Evolutionary conservation across 2,329 filamentous ascomycete genomes (phyloP).

Genomic region (Exophiala dermatitidis): DNA sequence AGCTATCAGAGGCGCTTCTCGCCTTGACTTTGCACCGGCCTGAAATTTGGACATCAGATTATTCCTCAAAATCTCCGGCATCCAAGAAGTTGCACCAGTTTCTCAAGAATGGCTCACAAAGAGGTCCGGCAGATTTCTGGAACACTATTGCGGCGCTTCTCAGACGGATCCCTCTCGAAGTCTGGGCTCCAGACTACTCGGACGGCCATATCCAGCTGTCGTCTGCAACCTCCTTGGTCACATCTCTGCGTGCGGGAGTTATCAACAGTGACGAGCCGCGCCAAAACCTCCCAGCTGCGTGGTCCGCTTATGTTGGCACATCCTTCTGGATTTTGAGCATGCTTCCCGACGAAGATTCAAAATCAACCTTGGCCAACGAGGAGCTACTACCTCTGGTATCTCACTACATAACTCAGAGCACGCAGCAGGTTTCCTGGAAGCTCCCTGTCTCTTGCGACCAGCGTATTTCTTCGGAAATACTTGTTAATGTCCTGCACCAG

Average conservation of each 20-base stretch:
- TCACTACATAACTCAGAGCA: slow-evolving; percentile 46
- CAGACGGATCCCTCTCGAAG: slow-evolving; percentile 45
- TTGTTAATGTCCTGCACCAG: slow-evolving; percentile 34
- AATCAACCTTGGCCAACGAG: slow-evolving; percentile 39
- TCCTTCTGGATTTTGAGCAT: slow-evolving; percentile 48
- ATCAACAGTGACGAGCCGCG: slow-evolving; percentile 63
- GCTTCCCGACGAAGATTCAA: slow-evolving; percentile 44
- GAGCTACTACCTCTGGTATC: slow-evolving; percentile 47
- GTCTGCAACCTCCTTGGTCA: slow-evolving; percentile 55
- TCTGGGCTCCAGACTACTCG: slow-evolving; percentile 44
- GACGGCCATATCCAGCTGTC: slow-evolving; percentile 33
- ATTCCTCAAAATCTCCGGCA: slow-evolving; percentile 51
- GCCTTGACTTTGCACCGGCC: slow-evolving; percentile 59
- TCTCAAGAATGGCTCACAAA: slow-evolving; percentile 75
- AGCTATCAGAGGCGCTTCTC: slow-evolving; percentile 61
- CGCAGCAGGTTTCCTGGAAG: slow-evolving; percentile 45
- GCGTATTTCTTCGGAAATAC: slow-evolving; percentile 36
- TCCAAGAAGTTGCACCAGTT: slow-evolving; percentile 60
- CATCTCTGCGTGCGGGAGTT: slow-evolving; percentile 64
- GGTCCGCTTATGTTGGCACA: slow-evolving; percentile 59
- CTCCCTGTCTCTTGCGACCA: slow-evolving; percentile 38
- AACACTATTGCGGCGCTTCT: slow-evolving; percentile 57
- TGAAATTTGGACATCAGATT: slow-evolving; percentile 64
- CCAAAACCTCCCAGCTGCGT: slow-evolving; percentile 16
- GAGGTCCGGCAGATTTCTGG: slow-evolving; percentile 69